Percentiles rank a stretch among this genome's conserved stretches.
phyloP scores from a whole-genome alignment of 371 early-diverging fungal species.

The Mucor ambiguus region DNA sequence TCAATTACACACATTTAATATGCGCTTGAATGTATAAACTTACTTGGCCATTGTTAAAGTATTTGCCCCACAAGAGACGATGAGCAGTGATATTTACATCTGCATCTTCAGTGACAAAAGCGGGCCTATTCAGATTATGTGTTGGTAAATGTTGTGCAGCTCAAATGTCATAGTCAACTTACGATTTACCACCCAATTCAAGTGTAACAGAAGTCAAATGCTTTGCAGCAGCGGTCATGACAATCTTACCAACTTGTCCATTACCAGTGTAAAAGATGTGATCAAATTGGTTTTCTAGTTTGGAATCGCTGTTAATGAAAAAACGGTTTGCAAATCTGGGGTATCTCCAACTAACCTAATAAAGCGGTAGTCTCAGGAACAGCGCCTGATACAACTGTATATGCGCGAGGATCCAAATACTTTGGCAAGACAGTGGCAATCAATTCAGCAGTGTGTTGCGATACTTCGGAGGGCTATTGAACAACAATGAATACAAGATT shows the following conservation, averaged over 20 bases:
- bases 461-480: constrained; percentile 81
- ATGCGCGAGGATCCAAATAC: constrained; percentile 74
- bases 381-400: constrained; percentile 79
- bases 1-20: neutral
- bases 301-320: neutral
- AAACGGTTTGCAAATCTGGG: neutral
- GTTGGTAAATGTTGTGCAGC: neutral
- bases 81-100: constrained; percentile 69
- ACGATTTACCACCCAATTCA: constrained; percentile 87
- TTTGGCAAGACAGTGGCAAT: constrained; percentile 64
- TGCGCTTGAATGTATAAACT: constrained; percentile 1
- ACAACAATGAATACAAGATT: neutral
- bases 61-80: constrained; percentile 83
- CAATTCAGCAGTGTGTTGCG: constrained; percentile 66
- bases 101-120: constrained; percentile 69
- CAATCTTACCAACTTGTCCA: constrained; percentile 76
- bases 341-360: constrained; percentile 43
- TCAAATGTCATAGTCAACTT: neutral
- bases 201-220: constrained; percentile 80
- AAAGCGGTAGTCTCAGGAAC: constrained; percentile 71
- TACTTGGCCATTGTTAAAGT: constrained; percentile 84
- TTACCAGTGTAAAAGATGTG: constrained; percentile 94
- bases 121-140: constrained; percentile 52
- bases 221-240: constrained; percentile 81
- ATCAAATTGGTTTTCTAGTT: constrained; percentile 68